phyloP scores from a whole-genome alignment of 352 stramenopile genomes.

The Globisporangium cylindrosporum region DNA sequence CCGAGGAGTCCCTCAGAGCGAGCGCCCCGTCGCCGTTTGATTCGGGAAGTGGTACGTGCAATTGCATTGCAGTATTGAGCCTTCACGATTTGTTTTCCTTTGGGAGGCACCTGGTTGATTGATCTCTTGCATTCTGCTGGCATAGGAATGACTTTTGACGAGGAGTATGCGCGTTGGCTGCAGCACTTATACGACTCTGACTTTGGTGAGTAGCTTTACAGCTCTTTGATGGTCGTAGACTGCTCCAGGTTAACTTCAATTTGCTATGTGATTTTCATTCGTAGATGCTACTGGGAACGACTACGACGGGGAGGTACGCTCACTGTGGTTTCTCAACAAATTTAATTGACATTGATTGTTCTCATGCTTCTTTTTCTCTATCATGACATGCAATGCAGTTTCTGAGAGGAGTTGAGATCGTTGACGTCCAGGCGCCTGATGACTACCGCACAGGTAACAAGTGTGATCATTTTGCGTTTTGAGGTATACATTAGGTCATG shows the following conservation, averaged over 20 bases:
- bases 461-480: neutral
- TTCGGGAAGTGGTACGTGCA: conserved; percentile 33
- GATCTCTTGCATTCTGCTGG: neutral
- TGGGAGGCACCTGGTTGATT: neutral
- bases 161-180: conserved; percentile 85
- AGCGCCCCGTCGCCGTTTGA: conserved; percentile 67
- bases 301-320: conserved; percentile 48
- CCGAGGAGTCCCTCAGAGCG: conserved; percentile 63
- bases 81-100: neutral
- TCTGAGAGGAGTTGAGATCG: conserved; percentile 18
- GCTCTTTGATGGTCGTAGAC: neutral
- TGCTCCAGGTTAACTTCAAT: neutral
- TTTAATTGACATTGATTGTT: no score
- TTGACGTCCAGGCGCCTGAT: conserved; percentile 29
- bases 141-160: conserved; percentile 72
- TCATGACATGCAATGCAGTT: conserved; percentile 15
- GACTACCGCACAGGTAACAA: conserved; percentile 37
- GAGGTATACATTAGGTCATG: neutral
- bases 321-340: neutral
- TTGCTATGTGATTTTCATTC: conserved; percentile 2
- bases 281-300: conserved; percentile 44
- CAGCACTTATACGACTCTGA: conserved; percentile 86
- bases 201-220: conserved; percentile 48
- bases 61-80: neutral
- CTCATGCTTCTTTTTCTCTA: neutral